phyloP scores from a whole-genome alignment of 352 stramenopile species.

The Phytophthora tubulina region DNA sequence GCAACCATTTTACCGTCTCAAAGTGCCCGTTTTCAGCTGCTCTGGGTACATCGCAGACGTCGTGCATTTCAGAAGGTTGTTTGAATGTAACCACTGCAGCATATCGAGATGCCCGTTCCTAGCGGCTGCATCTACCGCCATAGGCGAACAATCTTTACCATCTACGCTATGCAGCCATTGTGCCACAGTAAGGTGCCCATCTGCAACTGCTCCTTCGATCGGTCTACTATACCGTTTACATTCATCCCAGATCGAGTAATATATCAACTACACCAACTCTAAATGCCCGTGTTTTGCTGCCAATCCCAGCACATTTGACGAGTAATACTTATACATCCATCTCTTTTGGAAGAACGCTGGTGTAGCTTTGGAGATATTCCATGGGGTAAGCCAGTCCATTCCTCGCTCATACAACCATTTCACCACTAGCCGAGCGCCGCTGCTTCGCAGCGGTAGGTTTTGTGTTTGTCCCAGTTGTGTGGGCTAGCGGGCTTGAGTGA shows the following conservation, averaged over 20 bases:
- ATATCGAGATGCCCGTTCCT: conserved; percentile 6
- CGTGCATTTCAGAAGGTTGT: background rate
- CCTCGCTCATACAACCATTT: conserved; percentile 11
- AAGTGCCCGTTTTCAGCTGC: background rate
- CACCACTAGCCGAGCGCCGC: background rate
- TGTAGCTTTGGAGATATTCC: background rate
- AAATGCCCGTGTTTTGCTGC: conserved; percentile 10
- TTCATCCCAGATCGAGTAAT: background rate
- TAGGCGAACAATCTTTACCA: background rate
- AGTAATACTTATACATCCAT: background rate
- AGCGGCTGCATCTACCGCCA: background rate
- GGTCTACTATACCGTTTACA: background rate
- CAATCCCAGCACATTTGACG: background rate
- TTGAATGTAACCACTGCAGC: conserved; percentile 13
- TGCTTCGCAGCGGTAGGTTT: too few species aligned
- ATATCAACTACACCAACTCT: conserved; percentile 10
- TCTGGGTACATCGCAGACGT: conserved; percentile 1
- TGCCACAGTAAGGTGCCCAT: background rate
- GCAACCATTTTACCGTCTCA: background rate
- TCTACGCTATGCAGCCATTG: background rate
- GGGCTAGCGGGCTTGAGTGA: too few species aligned
- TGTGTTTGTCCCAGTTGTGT: too few species aligned
- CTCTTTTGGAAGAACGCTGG: background rate
- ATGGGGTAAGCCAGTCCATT: background rate
- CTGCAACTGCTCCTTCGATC: background rate